phyloP scores from a whole-genome alignment of 2,329 filamentous ascomycete species.

The Fusarium verrucosum region DNA sequence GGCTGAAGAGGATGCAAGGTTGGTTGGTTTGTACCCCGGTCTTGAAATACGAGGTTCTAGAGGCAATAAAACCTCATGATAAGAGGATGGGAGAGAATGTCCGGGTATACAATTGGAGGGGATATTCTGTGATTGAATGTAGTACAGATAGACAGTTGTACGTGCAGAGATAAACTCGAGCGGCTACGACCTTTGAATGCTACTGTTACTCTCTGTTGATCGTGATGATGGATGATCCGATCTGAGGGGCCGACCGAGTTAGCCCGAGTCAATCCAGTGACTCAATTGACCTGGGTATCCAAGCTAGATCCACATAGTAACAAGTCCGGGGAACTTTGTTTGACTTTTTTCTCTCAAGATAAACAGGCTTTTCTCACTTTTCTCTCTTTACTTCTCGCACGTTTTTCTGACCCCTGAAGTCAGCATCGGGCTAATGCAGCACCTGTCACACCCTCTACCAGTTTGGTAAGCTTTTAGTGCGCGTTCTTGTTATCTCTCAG shows the following conservation, averaged over 20 bases:
- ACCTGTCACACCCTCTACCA: constrained; percentile 15
- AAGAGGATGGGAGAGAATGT: constrained; percentile 11
- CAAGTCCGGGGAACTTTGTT: not conserved
- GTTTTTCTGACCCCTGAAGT: constrained; percentile 30
- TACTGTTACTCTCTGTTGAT: not conserved
- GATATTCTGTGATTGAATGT: not conserved
- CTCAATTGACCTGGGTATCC: constrained; percentile 5
- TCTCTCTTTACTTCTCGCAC: not conserved
- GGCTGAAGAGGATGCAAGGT: constrained; percentile 11
- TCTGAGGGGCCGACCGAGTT: constrained; percentile 21
- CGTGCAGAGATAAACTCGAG: not conserved
- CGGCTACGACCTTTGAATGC: not conserved
- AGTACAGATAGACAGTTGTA: not conserved
- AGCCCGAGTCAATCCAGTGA: no score
- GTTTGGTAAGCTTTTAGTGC: constrained; percentile 9
- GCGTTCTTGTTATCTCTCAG: not conserved
- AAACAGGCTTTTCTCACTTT: not conserved
- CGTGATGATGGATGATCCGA: constrained; percentile 1
- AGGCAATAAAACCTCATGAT: constrained; percentile 16
- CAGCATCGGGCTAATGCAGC: constrained; percentile 23
- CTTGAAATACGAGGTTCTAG: constrained; percentile 23
- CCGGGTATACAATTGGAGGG: constrained; percentile 11
- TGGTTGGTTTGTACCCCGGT: constrained; percentile 6
- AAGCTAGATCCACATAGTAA: constrained; percentile 4
- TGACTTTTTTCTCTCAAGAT: not conserved